Evolutionary conservation across 2,329 filamentous ascomycete genomes (phyloP), one percentile per base, ranked within the genome.

Genomic region (Albifimbria verrucaria): DNA sequence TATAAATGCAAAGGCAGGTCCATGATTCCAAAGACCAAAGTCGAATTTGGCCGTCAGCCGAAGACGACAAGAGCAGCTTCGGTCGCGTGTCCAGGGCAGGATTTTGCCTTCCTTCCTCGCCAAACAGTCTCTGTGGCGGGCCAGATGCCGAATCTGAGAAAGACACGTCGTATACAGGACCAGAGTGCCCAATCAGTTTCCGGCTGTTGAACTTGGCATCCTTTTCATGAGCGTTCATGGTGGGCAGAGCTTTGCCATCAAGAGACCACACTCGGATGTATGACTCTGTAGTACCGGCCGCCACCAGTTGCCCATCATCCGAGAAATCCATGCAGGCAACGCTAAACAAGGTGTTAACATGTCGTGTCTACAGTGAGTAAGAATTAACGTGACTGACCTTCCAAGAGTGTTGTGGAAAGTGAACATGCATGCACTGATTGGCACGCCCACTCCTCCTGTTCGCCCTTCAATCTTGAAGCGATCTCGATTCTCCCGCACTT

Each of bases 391-490:
- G 24, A 70, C 83, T 76, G 74, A 92, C 90, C 85, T 89, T 70
- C 96, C 92, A 57, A 92, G 87, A 0, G 90, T 96, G 70, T 99
- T 99, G 76, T 99, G 94, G 66, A 97, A 96, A 1, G 94, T 99
- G 68, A 95, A 97, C 89, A 97, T 97, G 77, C 90, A 94, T 22
- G 95, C 87, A 63, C 92, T 96, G 55, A 97, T 80, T 23, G 87
- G 86, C 51, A 91, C 85, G 15, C 92, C 91, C 49, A 92, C 82
- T 9, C 92, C 93, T 17, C 91, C 90, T 12, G 89, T 93, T 28
- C 89, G 84, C 20, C 87, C 85, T 55, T 96, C 90, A 53, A 97
- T 93, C 66, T 85, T 88, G 69, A 97, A 96, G 18, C 93, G 83
- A 64, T 97, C 93, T 21, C 94, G 86, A 64, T 96, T 90, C 70